Evolutionary conservation across 495 filamentous ascomycete genomes (phyloP), one percentile per base, ranked within the genome.

Genomic region (Penicillium diatomitis): DNA sequence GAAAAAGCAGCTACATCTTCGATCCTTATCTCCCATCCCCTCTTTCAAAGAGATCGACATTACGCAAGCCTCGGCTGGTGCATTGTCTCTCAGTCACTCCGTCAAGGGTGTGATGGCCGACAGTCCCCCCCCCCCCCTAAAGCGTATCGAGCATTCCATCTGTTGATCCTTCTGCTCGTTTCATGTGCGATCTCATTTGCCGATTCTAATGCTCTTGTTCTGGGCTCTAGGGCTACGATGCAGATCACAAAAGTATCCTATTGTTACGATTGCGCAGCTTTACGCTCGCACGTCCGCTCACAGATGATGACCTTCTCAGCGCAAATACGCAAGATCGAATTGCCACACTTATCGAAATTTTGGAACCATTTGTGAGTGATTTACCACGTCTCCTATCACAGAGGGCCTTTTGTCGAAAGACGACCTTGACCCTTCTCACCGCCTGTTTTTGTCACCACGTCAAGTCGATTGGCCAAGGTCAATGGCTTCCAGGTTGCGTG

Each of bases 181-280:
- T 69, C 69, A 72, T 70, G 71, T 68, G 71, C 70, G 64, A 70
- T 40, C 11, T 32, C 39, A 40, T 45, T 20, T 20, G 20, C 20
- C 20, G 31, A 37, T 34, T 46, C 29, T 55, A 42, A 27, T n/a
- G 11, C 28, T 3, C 20, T 30, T 32, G 40, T n/a, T 42, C 10
- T 53, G 34, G 58, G 48, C 35, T 51, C 35, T 56, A 88, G 83
- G 88, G 87, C 52, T 94, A 87, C 63, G 72, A 78, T 32, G 69
- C 77, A 9, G 81, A 87, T 46, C 83, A 94, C 56, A 63, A 76
- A 36, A 82, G 91, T 49, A 87, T 92, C 55, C 74, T 81, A 38
- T 73, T 94, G 47, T 70, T 94, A 43, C 82, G 86, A 48, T 74
- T 95, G 50, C 76, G 80, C 52, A 91, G 82, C 62, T 92, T 81